These are phyloP conservation scores for Phaffomyces opuntiae DNA, from an alignment of 805 yeast genomes.

Conservation along the genomic window DNA sequence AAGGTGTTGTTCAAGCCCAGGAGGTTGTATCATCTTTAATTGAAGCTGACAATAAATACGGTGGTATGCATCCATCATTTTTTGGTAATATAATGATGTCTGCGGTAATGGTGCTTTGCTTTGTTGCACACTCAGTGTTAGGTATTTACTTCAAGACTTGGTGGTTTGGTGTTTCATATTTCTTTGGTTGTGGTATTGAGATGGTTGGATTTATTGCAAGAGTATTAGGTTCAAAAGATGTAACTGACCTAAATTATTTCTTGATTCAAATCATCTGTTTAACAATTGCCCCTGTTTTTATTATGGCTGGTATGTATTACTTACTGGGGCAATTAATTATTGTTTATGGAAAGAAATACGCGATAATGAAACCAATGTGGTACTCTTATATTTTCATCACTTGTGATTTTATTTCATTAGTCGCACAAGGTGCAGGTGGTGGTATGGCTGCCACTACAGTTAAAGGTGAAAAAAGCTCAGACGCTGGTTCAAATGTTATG, in stretches of 20 bases:
- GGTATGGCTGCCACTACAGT: slow-evolving; percentile 32
- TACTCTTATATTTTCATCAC: slow-evolving; percentile 59
- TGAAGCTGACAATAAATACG: slow-evolving; percentile 19
- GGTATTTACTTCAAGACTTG: slow-evolving; percentile 44
- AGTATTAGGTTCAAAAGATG: slow-evolving; percentile 35
- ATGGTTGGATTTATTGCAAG: slow-evolving; percentile 64
- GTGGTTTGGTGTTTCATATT: slow-evolving; percentile 60
- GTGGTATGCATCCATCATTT: slow-evolving; percentile 40
- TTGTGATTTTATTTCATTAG: slow-evolving; percentile 58
- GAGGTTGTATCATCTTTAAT: slow-evolving; percentile 3
- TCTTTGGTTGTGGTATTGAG: slow-evolving; percentile 52
- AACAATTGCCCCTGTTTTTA: slow-evolving; percentile 76
- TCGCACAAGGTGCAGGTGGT: slow-evolving; percentile 73
- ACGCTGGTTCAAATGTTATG: slow-evolving; percentile 58
- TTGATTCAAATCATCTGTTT: slow-evolving; percentile 60
- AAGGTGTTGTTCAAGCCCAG: slow-evolving; percentile 2
- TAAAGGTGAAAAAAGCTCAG: slow-evolving; percentile 23
- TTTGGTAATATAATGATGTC: slow-evolving; percentile 56
- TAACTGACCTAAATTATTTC: slow-evolving; percentile 33
- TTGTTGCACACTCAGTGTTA: slow-evolving; percentile 33
- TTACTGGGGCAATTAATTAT: slow-evolving; percentile 60
- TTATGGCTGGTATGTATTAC: slow-evolving; percentile 79
- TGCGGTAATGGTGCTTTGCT: slow-evolving; percentile 43
- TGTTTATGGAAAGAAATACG: slow-evolving; percentile 48
- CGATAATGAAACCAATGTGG: slow-evolving; percentile 46